Percentiles rank a stretch among this genome's conserved stretches.
phyloP scores from a whole-genome alignment of 148 eudicot species.

The Persicaria maculosa region DNA sequence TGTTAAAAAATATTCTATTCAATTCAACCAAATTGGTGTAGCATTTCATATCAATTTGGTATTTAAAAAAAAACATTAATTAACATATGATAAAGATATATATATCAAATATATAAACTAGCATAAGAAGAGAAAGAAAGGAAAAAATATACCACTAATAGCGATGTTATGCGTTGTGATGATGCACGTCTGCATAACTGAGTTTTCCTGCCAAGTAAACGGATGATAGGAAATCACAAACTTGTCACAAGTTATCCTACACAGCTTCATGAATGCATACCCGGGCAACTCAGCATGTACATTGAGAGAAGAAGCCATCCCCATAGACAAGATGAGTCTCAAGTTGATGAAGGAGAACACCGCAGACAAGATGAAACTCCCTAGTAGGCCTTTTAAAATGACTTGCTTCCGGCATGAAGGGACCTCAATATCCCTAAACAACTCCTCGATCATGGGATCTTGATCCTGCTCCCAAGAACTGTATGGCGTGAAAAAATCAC shows the following conservation, averaged over 20 bases:
- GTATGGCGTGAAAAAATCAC: no score
- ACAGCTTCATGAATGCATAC: conserved; percentile 3
- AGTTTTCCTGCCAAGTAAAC: conserved; percentile 28
- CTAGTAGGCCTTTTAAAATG: conserved; percentile 21
- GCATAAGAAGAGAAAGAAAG: no score
- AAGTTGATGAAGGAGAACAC: conserved; percentile 25
- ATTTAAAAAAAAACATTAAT: no score
- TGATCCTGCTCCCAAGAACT: no score
- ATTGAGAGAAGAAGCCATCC: conserved; percentile 25
- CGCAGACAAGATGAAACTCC: conserved; percentile 19
- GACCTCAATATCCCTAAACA: conserved; percentile 12
- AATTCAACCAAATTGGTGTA: no score
- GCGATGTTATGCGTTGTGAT: conserved; percentile 24
- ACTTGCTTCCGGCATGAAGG: conserved; percentile 15
- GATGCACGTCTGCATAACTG: conserved; percentile 25
- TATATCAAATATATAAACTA: no score
- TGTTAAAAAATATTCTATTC: no score
- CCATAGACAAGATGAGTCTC: conserved; percentile 25
- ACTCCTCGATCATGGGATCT: conserved; percentile 11
- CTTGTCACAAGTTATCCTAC: no score
- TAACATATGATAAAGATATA: no score
- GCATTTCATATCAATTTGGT: no score
- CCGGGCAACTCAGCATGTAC: conserved; percentile 24
- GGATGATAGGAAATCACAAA: conserved; percentile 7
- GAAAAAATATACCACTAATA: neutral